These are phyloP conservation scores for Ananas comosus DNA, from an alignment of 176 grass and related monocot genomes.

Conservation along the genomic window DNA sequence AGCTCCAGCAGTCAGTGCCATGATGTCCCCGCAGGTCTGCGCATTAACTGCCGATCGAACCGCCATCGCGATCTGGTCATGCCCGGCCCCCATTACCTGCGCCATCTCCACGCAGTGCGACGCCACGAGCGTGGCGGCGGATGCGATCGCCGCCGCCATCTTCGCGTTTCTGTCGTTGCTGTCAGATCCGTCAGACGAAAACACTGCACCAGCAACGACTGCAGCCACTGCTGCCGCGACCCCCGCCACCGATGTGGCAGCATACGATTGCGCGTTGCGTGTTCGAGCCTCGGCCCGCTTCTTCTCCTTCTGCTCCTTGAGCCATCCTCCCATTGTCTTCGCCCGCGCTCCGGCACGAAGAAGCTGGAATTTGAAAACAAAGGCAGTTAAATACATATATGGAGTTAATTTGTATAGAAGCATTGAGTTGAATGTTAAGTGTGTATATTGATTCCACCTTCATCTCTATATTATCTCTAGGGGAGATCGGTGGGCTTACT, in stretches of 20 bases:
- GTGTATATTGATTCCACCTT: slow-evolving; percentile 24
- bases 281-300: slow-evolving; percentile 73
- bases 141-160: slow-evolving; percentile 55
- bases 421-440: no score
- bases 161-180: slow-evolving; percentile 23
- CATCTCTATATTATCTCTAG: slow-evolving; percentile 45
- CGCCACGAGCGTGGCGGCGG: slow-evolving; percentile 70
- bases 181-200: slow-evolving; percentile 34
- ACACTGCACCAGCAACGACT: slow-evolving; percentile 66
- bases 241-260: slow-evolving; percentile 74
- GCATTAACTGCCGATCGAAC: slow-evolving; percentile 87
- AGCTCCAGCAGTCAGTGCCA: slow-evolving; percentile 83
- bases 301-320: slow-evolving; percentile 96
- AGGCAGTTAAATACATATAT: no score
- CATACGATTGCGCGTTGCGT: slow-evolving; percentile 74
- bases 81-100: slow-evolving; percentile 63
- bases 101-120: slow-evolving; percentile 97
- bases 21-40: slow-evolving; percentile 73
- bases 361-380: slow-evolving; percentile 17
- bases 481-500: slow-evolving; percentile 48
- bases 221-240: slow-evolving; percentile 81
- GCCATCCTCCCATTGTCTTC: slow-evolving; percentile 71
- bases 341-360: slow-evolving; percentile 29
- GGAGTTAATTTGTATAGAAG: no score
- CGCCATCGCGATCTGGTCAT: slow-evolving; percentile 64